A percentile compares a stretch with the other conserved stretches of the same genome.
phyloP scores from a whole-genome alignment of 192 early-diverging fungal species.

The Rhizophagus sp. region DNA sequence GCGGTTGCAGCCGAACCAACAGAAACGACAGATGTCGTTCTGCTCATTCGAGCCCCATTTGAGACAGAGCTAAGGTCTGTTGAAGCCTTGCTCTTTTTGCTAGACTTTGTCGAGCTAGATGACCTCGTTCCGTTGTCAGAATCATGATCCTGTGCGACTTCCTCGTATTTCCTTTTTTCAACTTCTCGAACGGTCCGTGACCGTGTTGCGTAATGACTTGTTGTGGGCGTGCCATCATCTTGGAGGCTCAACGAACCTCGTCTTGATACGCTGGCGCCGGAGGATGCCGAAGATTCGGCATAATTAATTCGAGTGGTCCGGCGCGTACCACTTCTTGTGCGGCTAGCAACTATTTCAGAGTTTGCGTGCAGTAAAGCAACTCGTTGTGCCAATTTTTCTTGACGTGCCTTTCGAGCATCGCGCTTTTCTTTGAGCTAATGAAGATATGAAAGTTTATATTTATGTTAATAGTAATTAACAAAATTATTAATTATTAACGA shows the following conservation, averaged over 20 bases:
- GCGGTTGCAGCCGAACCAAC: background rate
- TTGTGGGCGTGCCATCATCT: background rate
- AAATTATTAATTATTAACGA: background rate
- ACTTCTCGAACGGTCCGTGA: background rate
- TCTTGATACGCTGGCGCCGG: background rate
- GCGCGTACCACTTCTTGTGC: constrained; percentile 23
- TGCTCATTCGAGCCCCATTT: background rate
- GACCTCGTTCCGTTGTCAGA: background rate
- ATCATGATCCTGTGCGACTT: background rate
- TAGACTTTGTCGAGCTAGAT: background rate
- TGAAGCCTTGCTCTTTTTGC: background rate
- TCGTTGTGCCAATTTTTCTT: constrained; percentile 20
- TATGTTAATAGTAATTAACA: too few relatives aligned
- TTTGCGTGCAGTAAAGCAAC: constrained; percentile 21
- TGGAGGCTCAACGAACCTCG: background rate
- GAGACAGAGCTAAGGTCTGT: constrained; percentile 4
- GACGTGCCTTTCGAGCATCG: background rate
- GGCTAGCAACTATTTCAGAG: background rate
- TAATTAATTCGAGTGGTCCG: background rate
- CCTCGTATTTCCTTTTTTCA: background rate
- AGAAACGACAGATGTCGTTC: background rate
- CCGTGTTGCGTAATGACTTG: background rate
- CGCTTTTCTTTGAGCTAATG: constrained; percentile 16
- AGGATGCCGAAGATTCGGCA: background rate
- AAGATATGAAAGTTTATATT: background rate